Evolutionary conservation across 352 stramenopile species (phyloP).

Genomic region (Pythium guiyangense): DNA sequence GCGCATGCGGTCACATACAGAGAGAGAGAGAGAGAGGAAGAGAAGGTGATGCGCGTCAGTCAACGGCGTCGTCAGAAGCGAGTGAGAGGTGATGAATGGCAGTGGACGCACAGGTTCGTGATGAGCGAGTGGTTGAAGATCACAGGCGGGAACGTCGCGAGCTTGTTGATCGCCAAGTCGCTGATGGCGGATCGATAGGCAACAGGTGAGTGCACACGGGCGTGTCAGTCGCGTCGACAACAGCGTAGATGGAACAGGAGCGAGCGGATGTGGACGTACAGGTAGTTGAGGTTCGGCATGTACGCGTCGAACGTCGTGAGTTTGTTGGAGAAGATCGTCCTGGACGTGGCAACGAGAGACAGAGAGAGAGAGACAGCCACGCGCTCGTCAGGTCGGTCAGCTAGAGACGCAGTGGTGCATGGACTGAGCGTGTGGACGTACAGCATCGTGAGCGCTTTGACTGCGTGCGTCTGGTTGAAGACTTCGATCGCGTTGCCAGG

Average conservation of each 20-base stretch:
- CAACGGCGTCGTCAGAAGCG: too few relatives aligned
- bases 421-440: background rate
- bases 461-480: background rate
- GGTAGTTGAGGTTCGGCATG: conserved; percentile 15
- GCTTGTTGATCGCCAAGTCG: conserved; percentile 19
- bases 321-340: conserved; percentile 19
- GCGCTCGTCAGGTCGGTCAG: background rate
- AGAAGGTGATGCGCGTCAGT: background rate
- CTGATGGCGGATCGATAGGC: conserved; percentile 2
- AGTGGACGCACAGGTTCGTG: conserved; percentile 11
- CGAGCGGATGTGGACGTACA: conserved; percentile 19
- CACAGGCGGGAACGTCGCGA: conserved; percentile 20
- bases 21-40: background rate
- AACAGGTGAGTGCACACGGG: background rate
- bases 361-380: too few relatives aligned
- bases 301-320: conserved; percentile 19
- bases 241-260: too few relatives aligned
- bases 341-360: background rate
- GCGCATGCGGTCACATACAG: too few relatives aligned
- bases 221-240: background rate
- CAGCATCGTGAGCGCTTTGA: background rate
- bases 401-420: background rate
- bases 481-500: conserved; percentile 2
- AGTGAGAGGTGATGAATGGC: too few relatives aligned
- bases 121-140: conserved; percentile 22